phyloP scores from a whole-genome alignment of 305 asterid genomes.

The Euphrasia arctica region DNA sequence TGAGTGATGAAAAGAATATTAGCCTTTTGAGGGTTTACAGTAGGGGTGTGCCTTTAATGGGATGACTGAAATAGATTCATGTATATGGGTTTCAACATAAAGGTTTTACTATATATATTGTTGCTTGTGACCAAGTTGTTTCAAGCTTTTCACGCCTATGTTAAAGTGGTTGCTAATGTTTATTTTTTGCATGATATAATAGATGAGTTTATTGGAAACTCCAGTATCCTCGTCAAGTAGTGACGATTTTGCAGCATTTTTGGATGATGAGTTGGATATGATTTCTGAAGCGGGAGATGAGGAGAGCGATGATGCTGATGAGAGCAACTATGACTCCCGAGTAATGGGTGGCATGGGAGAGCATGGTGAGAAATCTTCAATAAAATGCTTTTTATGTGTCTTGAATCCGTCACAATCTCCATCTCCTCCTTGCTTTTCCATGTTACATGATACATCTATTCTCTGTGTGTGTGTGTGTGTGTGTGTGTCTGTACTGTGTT shows the following conservation, averaged over 20 bases:
- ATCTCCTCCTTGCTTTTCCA: neutral
- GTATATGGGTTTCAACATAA: neutral
- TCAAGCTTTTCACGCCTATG: neutral
- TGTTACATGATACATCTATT: constrained; percentile 2
- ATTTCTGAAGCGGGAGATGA: constrained; percentile 21
- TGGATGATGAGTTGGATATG: constrained; percentile 43
- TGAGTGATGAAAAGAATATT: neutral
- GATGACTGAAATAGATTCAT: neutral
- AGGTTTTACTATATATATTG: neutral
- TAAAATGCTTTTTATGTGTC: constrained; percentile 13
- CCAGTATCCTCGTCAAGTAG: constrained; percentile 66
- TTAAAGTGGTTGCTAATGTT: constrained; percentile 5
- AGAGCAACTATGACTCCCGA: neutral
- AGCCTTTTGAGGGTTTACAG: neutral
- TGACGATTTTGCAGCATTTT: constrained; percentile 62
- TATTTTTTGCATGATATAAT: constrained; percentile 18
- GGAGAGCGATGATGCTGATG: constrained; percentile 39
- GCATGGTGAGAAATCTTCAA: constrained; percentile 5
- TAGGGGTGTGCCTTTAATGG: neutral
- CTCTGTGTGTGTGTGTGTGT: neutral
- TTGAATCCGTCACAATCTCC: neutral
- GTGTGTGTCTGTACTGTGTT: neutral
- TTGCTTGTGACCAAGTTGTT: constrained; percentile 10
- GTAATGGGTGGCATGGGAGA: neutral
- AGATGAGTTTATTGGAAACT: constrained; percentile 68